phyloP scores from a whole-genome alignment of 2,329 filamentous ascomycete genomes.

The Emergomyces pasteurianus region DNA sequence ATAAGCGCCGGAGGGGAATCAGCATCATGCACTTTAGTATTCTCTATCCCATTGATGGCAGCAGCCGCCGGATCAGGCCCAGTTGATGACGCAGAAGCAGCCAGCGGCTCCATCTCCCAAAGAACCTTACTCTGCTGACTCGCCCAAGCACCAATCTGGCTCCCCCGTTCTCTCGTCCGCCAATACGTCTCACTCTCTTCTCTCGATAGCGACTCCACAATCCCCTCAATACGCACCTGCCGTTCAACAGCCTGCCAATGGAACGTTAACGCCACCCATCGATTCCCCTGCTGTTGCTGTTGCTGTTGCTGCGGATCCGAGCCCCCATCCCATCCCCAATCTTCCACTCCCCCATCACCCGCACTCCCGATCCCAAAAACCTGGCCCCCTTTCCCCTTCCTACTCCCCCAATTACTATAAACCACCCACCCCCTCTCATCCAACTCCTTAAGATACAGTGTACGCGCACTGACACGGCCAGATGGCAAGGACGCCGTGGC shows the following conservation, averaged over 20 bases:
- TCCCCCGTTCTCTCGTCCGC: slow-evolving; percentile 60
- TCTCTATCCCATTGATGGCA: slow-evolving; percentile 4
- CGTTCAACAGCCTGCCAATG: slow-evolving; percentile 80
- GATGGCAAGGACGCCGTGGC: slow-evolving; percentile 74
- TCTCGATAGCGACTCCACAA: slow-evolving; percentile 50
- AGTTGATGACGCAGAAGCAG: slow-evolving; percentile 5
- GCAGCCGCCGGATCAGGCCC: slow-evolving; percentile 13
- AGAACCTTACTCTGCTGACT: slow-evolving; percentile 77
- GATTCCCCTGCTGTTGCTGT: slow-evolving; percentile 41
- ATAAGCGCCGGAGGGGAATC: not conserved
- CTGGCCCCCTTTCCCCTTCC: slow-evolving; percentile 38
- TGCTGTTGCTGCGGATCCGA: slow-evolving; percentile 3
- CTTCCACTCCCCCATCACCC: slow-evolving; percentile 6
- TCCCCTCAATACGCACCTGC: slow-evolving; percentile 82
- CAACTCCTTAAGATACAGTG: slow-evolving; percentile 93
- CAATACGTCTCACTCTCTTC: slow-evolving; percentile 63
- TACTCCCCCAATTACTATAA: slow-evolving; percentile 79
- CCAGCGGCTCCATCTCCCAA: slow-evolving; percentile 24
- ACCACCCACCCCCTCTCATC: slow-evolving; percentile 74
- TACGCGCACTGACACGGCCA: slow-evolving; percentile 70
- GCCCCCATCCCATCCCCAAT: slow-evolving; percentile 5
- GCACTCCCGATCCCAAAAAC: slow-evolving; percentile 22
- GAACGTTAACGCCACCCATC: slow-evolving; percentile 73
- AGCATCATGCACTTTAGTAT: not conserved
- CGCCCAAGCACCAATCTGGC: slow-evolving; percentile 83